Conservation (phyloP, 179 eudicot species). For the Corrigiola litoralis region DNA sequence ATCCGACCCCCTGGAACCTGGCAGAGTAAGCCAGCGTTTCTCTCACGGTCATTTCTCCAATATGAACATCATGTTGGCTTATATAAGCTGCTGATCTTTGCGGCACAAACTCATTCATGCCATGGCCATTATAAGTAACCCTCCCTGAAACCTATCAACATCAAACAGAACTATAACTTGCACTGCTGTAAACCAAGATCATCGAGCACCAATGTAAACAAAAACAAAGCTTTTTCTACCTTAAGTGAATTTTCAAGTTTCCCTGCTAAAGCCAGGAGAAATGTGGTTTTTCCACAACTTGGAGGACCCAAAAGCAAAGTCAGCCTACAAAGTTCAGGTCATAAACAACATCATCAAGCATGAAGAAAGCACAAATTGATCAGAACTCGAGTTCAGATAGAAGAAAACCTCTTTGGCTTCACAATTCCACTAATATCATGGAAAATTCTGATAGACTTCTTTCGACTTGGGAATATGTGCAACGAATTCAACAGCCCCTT, state of each 20-base stretch:
- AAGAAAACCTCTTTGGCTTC: conserved; percentile 6
- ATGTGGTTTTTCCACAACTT: conserved; percentile 20
- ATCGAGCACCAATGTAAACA: not conserved
- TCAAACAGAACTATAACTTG: not conserved
- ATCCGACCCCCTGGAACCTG: conserved; percentile 25
- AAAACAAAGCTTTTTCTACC: too few relatives aligned
- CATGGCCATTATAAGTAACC: conserved; percentile 24
- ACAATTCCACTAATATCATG: conserved; percentile 20
- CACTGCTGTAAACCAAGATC: not conserved
- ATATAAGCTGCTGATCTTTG: conserved; percentile 26
- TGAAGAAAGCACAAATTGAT: not conserved
- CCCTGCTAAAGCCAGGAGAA: conserved; percentile 23
- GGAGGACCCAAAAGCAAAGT: conserved; percentile 27
- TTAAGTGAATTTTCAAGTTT: conserved; percentile 20
- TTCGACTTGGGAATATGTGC: conserved; percentile 19
- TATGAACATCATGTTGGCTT: conserved; percentile 26
- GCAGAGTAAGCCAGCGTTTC: conserved; percentile 27
- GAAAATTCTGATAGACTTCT: conserved; percentile 19
- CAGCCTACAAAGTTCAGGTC: conserved; percentile 11
- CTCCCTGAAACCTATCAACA: conserved; percentile 14
- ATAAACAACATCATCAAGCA: not conserved
- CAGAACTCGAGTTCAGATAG: not conserved
- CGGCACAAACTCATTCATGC: conserved; percentile 29
- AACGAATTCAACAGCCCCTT: conserved; percentile 15
- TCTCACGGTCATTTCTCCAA: conserved; percentile 23